phyloP scores from a whole-genome alignment of 495 filamentous ascomycete species.

The Xylaria curta region DNA sequence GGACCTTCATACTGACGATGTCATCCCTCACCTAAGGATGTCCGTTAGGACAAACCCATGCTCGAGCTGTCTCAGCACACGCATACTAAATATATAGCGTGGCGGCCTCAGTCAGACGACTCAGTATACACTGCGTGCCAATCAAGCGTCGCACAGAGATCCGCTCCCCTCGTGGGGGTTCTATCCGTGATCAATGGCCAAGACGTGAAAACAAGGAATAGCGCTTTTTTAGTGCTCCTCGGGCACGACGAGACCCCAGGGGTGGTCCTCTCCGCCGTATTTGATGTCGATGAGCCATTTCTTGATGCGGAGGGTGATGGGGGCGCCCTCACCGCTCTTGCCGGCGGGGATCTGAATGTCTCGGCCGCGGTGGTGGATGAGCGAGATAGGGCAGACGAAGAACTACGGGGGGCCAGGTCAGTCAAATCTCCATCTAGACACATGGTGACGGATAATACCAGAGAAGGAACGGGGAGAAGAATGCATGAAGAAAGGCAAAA shows the following conservation, averaged over 20 bases:
- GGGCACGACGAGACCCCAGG: conserved; percentile 79
- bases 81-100: not conserved
- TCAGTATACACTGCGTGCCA: not conserved
- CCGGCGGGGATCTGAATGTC: conserved; percentile 71
- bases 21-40: not conserved
- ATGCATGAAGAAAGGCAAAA: not conserved
- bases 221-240: conserved; percentile 48
- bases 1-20: not conserved
- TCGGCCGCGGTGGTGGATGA: conserved; percentile 73
- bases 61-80: not conserved
- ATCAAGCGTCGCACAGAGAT: conserved; percentile 8
- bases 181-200: not conserved
- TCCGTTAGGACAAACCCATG: not conserved
- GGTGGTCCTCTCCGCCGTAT: conserved; percentile 80
- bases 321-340: conserved; percentile 62
- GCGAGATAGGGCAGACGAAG: conserved; percentile 78
- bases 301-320: conserved; percentile 74
- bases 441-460: not conserved
- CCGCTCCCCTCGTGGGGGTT: not conserved
- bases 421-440: not conserved
- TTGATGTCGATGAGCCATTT: conserved; percentile 82
- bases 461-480: not conserved
- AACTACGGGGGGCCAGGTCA: conserved; percentile 52
- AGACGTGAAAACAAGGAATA: conserved; percentile 21
- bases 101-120: not conserved